Conservation (phyloP, 441 rosid genomes). For the Geranium incanum region DNA sequence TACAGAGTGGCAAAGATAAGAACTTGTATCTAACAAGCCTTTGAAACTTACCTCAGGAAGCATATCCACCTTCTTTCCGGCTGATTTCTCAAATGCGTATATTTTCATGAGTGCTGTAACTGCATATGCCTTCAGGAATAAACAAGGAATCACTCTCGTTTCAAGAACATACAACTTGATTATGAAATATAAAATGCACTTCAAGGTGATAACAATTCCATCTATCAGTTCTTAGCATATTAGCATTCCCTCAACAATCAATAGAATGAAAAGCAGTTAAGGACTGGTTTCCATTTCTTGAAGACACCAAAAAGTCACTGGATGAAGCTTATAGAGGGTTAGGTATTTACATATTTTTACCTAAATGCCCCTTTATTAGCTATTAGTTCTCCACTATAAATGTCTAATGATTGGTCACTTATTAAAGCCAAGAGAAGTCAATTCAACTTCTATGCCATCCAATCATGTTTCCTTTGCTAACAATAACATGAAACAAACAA, state of each 20-base stretch:
- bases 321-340: not conserved
- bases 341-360: not conserved
- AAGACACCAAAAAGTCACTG: not conserved
- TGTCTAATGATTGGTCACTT: not conserved
- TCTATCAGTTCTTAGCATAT: not conserved
- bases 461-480: not conserved
- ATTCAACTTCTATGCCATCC: not conserved
- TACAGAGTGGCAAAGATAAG: not conserved
- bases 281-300: not conserved
- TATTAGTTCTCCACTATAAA: not conserved
- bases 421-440: not conserved
- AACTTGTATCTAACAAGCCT: constrained; percentile 5
- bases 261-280: not conserved
- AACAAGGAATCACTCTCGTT: constrained; percentile 16
- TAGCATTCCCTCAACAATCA: constrained; percentile 3
- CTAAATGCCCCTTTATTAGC: not conserved
- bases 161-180: constrained; percentile 4
- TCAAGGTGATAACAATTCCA: not conserved
- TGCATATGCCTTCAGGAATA: constrained; percentile 67
- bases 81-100: constrained; percentile 77
- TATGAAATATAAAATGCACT: not conserved
- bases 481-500: not conserved
- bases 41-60: constrained; percentile 68
- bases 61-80: constrained; percentile 75
- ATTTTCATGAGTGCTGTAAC: constrained; percentile 87